Percentiles rank a stretch among this genome's conserved stretches.
Evolutionary conservation across 495 filamentous ascomycete species (phyloP).

Genomic region (Daldinia decipiens): DNA sequence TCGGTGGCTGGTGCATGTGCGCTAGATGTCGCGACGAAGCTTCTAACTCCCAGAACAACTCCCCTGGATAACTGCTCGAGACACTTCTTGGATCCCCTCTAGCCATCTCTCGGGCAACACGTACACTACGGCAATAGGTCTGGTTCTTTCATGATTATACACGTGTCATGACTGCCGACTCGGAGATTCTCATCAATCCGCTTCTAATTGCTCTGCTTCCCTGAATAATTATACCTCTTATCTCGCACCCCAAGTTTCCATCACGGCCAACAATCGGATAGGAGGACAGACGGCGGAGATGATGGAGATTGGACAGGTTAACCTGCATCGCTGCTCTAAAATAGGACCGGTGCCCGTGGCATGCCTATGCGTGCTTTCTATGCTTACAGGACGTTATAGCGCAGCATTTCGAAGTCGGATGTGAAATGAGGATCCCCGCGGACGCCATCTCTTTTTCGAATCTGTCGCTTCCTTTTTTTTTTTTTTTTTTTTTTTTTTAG

Average conservation of each 20-base stretch:
- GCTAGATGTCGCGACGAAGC: conserved; percentile 72
- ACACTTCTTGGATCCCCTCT: not conserved
- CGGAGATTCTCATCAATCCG: conserved; percentile 16
- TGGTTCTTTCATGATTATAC: conserved; percentile 42
- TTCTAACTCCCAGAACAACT: conserved; percentile 37
- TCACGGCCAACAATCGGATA: conserved; percentile 2
- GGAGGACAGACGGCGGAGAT: conserved; percentile 7
- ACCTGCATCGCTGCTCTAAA: not conserved
- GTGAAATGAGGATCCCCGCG: conserved; percentile 17
- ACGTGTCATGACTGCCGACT: conserved; percentile 43
- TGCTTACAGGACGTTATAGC: conserved; percentile 14
- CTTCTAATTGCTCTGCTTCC: not conserved
- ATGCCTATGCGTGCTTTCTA: not conserved
- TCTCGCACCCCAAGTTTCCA: not conserved
- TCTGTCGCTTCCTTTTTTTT: conserved; percentile 16
- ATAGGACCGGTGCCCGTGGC: conserved; percentile 3
- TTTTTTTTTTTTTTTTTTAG: not conserved
- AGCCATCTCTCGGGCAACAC: conserved; percentile 13
- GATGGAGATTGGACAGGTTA: conserved; percentile 11
- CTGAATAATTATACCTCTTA: conserved; percentile 4
- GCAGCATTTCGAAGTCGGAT: conserved; percentile 17
- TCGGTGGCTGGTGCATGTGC: conserved; percentile 89
- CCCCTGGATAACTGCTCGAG: conserved; percentile 28
- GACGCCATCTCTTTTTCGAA: conserved; percentile 34
- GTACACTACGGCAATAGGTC: conserved; percentile 26